These are phyloP conservation scores for Kodamaea hsintzibuensis DNA, from an alignment of 805 yeast genomes.

Conservation along the genomic window DNA sequence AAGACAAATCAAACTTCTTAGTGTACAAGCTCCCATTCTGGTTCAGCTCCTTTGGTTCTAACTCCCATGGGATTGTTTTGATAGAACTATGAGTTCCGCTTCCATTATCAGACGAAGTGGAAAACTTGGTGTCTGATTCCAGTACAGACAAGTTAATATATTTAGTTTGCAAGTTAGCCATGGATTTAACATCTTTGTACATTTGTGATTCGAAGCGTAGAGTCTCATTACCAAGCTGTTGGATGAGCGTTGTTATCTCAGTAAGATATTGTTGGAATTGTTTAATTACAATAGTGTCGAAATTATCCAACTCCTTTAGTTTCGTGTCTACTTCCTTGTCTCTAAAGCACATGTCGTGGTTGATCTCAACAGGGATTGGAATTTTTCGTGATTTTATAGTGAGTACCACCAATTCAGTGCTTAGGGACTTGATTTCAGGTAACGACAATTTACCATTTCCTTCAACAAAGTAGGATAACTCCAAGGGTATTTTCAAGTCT, in stretches of 20 bases:
- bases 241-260: constrained; percentile 29
- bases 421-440: constrained; percentile 37
- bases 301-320: constrained; percentile 27
- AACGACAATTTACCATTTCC: constrained; percentile 13
- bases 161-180: constrained; percentile 37
- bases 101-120: constrained; percentile 13
- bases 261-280: constrained; percentile 30
- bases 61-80: constrained; percentile 33
- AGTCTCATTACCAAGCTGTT: constrained; percentile 34
- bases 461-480: constrained; percentile 26
- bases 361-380: constrained; percentile 40
- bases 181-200: constrained; percentile 35
- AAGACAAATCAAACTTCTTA: constrained; percentile 29
- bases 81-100: constrained; percentile 24
- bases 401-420: constrained; percentile 37
- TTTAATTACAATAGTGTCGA: constrained; percentile 34
- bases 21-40: constrained; percentile 22
- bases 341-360: constrained; percentile 39
- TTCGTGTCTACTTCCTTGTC: constrained; percentile 32
- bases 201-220: constrained; percentile 36
- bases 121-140: constrained; percentile 19
- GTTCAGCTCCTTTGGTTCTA: constrained; percentile 9
- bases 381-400: constrained; percentile 37
- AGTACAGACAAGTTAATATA: constrained; percentile 30
- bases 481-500: constrained; percentile 32